Evolutionary conservation across 352 stramenopile genomes (phyloP).

Genomic region (Globisporangium sylvaticum): DNA sequence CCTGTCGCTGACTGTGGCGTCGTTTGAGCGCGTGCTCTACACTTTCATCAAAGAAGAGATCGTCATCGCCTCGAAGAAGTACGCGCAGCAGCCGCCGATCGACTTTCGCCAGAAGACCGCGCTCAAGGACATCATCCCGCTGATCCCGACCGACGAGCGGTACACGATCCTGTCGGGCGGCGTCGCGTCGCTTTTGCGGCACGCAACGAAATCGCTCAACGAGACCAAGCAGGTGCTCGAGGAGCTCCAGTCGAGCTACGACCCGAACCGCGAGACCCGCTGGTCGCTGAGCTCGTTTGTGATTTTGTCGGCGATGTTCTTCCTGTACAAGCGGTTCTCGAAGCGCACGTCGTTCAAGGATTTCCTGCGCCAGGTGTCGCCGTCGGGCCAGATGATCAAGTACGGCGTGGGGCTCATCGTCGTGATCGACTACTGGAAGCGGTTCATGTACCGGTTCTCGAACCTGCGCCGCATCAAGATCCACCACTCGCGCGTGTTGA

Average conservation of each 20-base stretch:
- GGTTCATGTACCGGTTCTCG: slow-evolving; percentile 77
- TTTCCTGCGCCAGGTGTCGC: slow-evolving; percentile 64
- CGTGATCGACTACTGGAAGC: slow-evolving; percentile 68
- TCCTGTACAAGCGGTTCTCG: slow-evolving; percentile 70
- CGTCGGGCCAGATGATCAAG: slow-evolving; percentile 60
- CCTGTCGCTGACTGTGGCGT: slow-evolving; percentile 80
- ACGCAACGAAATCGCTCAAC: slow-evolving; percentile 80
- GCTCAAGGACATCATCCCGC: slow-evolving; percentile 85
- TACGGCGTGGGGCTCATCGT: slow-evolving; percentile 53
- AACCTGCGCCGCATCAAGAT: slow-evolving; percentile 83
- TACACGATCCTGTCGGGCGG: slow-evolving; percentile 82
- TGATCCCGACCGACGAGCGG: slow-evolving; percentile 77
- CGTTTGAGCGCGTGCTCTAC: slow-evolving; percentile 82
- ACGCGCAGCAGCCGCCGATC: slow-evolving; percentile 41
- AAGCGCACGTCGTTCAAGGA: slow-evolving; percentile 65
- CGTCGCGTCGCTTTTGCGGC: slow-evolving; percentile 68
- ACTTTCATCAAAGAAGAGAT: slow-evolving; percentile 89
- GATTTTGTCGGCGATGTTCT: slow-evolving; percentile 41
- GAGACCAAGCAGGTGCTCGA: slow-evolving; percentile 78
- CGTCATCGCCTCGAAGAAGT: slow-evolving; percentile 72
- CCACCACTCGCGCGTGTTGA: slow-evolving; percentile 79
- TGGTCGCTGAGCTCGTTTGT: slow-evolving; percentile 79
- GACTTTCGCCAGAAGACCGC: slow-evolving; percentile 79
- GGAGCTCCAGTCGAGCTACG: slow-evolving; percentile 78
- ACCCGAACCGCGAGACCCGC: slow-evolving; percentile 77